Evolutionary conservation across 495 filamentous ascomycete genomes (phyloP), one percentile per base, ranked within the genome.

Genomic region (Talaromyces ruber): DNA sequence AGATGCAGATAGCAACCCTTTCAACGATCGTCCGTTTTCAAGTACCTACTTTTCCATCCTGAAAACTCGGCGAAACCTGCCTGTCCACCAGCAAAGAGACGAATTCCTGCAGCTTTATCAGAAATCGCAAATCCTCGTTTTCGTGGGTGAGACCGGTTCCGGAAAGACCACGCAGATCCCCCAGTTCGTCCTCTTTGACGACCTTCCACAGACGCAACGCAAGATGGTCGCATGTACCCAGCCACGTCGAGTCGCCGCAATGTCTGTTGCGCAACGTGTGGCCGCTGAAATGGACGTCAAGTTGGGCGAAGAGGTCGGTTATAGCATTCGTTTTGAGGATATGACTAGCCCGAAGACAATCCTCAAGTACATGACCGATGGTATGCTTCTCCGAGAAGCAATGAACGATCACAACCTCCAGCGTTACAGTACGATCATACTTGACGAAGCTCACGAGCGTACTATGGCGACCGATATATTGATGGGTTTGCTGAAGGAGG

Each of bases 321-420:
- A 98, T 79, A 97, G 89, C 74, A 98, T 99, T 67, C 92, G 95
- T 76, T 99, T 99, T 75, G 95, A 98, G 73, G 94, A 99, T 72
- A 91, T 87, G 76, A 98, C 95, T 0, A 82, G 91, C 50, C 82
- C 84, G 59, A 96, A 91, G 74, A 99, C 95, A 8, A 83, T 97
- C 43, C 78, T 99, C 55, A 99, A 98, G 79, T 99, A 99, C 79
- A 98, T 99, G 95, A 99, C 95, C 29, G 95, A 99, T 72, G 95
- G 95, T 86, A 98, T 98, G 94, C 84, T 99, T 66, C 79, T 98
- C 70, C 82, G 95, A 65, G 95, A 99, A 78, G 92, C 95, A 32
- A 99, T 99, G 95, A 86, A 96, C 76, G 95, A 99, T 73, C 88
- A 92, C 75, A 81, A 93, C 65, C 81, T 99, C 66, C 84, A 84